phyloP scores from a whole-genome alignment of 2,329 filamentous ascomycete genomes.

The Neonectria neomacrospora region DNA sequence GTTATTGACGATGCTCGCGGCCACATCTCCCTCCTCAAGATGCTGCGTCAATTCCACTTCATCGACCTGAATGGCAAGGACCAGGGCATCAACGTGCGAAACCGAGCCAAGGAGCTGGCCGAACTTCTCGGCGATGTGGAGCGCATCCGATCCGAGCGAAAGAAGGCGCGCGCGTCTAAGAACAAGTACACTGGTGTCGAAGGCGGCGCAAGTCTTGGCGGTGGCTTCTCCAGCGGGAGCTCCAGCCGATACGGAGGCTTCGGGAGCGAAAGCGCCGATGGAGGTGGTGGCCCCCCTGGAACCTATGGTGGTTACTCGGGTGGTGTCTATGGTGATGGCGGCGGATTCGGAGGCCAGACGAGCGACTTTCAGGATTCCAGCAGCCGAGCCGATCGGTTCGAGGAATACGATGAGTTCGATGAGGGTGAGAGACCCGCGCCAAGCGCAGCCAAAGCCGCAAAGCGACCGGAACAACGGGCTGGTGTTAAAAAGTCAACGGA shows the following conservation, averaged over 20 bases:
- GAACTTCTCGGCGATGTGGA: conserved; percentile 96
- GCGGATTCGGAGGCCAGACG: conserved; percentile 85
- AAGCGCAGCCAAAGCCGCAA: conserved; percentile 59
- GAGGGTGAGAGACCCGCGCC: conserved; percentile 68
- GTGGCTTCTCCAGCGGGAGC: conserved; percentile 63
- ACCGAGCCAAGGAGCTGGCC: conserved; percentile 93
- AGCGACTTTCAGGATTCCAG: conserved; percentile 75
- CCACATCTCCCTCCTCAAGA: conserved; percentile 94
- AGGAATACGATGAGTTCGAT: conserved; percentile 97
- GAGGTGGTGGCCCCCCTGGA: conserved; percentile 37
- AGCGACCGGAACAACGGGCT: conserved; percentile 49
- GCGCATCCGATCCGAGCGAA: conserved; percentile 80
- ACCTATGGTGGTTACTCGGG: conserved; percentile 71
- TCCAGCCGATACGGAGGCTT: conserved; percentile 85
- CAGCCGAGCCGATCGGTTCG: conserved; percentile 78
- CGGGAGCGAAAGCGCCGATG: conserved; percentile 79
- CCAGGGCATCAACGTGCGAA: conserved; percentile 96
- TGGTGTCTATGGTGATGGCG: conserved; percentile 93
- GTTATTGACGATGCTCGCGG: conserved; percentile 97
- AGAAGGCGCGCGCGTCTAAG: conserved; percentile 90
- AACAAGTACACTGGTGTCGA: conserved; percentile 97
- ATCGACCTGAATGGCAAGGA: conserved; percentile 98
- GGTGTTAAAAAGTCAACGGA: conserved; percentile 62
- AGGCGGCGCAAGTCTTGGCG: conserved; percentile 74
- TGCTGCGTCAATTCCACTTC: conserved; percentile 98